Evolutionary conservation across 495 filamentous ascomycete species (phyloP), one percentile per base, ranked within the genome.

Genomic region (Bacidia rubella): DNA sequence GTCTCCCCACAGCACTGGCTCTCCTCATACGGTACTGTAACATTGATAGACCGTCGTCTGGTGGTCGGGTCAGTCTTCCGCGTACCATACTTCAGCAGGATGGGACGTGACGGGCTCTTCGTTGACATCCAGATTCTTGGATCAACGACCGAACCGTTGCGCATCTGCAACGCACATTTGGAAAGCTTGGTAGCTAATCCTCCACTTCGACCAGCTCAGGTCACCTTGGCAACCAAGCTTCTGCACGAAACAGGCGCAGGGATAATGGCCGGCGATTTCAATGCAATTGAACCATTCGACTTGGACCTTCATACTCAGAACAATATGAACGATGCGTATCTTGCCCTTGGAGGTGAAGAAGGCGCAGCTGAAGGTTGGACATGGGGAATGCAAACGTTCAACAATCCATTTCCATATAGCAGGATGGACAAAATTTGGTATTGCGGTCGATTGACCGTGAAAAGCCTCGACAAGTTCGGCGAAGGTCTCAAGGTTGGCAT

Each of bases 261-360:
- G 2, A 41, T 75, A 54, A 22, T 69, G 54, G 54, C 68, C 0
- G 78, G 77, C 0, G 75, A 80, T 57, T 63, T 78, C 25, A 80
- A 81, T 44, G 76, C 78, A 12, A 76, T 78, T 45, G 63, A 79
- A 56, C 62, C 63, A 11, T 76, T 69, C 65, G 77, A 80, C 59
- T 54, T 57, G 38, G 66, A 66, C 5, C 60, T 77, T 11, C 72
- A 70, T 43, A 38, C 41, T 9, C 68, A 70, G 5, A 71, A 76
- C 55, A 62, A 59, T 1, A 66, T 80, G 0, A 60, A 62, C 44
- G 76, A 81, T 58, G 72, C 74, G 9, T 79, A 73, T 57, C 67
- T 80, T 0, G 70, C 73, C 49, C 62, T 64, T 2, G 75, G 74
- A 10, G 73, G 73, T 2, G 21, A 54, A 17, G 76, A 78, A 43